Conservation (phyloP, 2,329 filamentous ascomycete species). For the Thelonectria discophora region DNA sequence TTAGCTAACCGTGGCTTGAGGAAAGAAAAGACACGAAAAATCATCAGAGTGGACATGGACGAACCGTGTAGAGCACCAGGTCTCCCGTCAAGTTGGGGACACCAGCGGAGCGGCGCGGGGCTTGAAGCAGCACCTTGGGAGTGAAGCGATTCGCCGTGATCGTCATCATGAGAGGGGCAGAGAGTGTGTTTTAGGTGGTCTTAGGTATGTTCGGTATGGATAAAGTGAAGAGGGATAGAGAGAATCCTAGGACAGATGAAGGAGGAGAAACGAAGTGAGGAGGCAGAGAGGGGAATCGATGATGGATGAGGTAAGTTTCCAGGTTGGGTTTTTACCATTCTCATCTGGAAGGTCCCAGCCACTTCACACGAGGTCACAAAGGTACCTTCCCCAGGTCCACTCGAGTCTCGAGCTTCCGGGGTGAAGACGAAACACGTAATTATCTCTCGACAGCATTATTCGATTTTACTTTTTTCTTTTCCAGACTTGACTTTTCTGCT, state of each 20-base stretch:
- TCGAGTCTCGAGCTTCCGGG: no score
- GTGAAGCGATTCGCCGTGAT: conserved; percentile 76
- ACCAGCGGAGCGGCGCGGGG: conserved; percentile 75
- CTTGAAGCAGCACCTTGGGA: conserved; percentile 78
- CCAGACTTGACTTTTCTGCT: neutral
- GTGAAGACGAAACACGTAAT: neutral
- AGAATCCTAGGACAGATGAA: neutral
- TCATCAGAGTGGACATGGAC: conserved; percentile 36
- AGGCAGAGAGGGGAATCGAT: neutral
- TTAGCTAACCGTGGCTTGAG: neutral
- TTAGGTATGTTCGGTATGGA: neutral
- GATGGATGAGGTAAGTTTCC: neutral
- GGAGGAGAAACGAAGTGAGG: neutral
- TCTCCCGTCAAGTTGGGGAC: conserved; percentile 74
- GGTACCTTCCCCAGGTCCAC: neutral
- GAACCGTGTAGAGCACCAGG: conserved; percentile 70
- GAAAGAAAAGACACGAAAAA: neutral
- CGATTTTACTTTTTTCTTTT: neutral
- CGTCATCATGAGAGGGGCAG: conserved; percentile 64
- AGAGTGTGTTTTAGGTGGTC: conserved; percentile 2
- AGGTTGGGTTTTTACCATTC: neutral
- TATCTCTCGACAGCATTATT: no score
- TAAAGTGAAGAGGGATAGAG: neutral
- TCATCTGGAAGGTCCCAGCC: no score
- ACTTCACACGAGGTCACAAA: no score